These are phyloP conservation scores for Chimonanthus salicifolius DNA, from an alignment of 164 flowering plant genomes.

Conservation along the genomic window DNA sequence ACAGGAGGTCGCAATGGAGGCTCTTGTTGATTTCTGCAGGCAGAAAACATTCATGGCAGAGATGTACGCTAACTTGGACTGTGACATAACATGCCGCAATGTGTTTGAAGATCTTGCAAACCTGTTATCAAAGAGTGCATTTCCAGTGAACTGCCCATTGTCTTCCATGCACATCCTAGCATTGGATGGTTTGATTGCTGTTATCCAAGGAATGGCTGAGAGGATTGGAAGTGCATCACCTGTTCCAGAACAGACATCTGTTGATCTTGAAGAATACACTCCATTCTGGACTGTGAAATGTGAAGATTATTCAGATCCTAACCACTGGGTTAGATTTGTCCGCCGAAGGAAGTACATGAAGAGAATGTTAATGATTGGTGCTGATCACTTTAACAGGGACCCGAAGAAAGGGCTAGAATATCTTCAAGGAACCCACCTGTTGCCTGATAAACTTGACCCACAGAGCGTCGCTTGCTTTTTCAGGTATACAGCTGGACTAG, in stretches of 20 bases:
- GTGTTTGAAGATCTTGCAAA: constrained; percentile 36
- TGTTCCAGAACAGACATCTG: constrained; percentile 12
- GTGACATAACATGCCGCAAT: constrained; percentile 33
- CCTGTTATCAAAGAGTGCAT: constrained; percentile 34
- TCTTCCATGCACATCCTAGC: constrained; percentile 39
- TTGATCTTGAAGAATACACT: constrained; percentile 23
- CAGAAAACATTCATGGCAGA: constrained; percentile 33
- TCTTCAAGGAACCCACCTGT: constrained; percentile 31
- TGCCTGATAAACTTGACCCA: constrained; percentile 40
- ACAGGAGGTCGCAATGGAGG: constrained; percentile 42
- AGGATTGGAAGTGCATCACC: constrained; percentile 22
- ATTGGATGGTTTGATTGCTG: constrained; percentile 35
- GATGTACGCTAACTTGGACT: constrained; percentile 43
- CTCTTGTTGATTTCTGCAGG: constrained; percentile 41
- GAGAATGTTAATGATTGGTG: constrained; percentile 30
- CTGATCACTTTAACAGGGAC: constrained; percentile 34
- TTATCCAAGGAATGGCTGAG: constrained; percentile 40
- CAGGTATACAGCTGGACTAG: constrained; percentile 36
- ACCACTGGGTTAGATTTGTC: constrained; percentile 31
- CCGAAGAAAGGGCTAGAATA: constrained; percentile 39
- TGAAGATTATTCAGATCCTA: constrained; percentile 31
- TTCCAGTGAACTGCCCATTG: constrained; percentile 37
- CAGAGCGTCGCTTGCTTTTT: constrained; percentile 42
- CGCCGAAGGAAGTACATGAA: constrained; percentile 34
- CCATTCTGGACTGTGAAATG: constrained; percentile 37